Base-by-base conservation (phyloP, 2,329 filamentous ascomycete genomes). In the Ophiostoma novo-ulmi region DNA sequence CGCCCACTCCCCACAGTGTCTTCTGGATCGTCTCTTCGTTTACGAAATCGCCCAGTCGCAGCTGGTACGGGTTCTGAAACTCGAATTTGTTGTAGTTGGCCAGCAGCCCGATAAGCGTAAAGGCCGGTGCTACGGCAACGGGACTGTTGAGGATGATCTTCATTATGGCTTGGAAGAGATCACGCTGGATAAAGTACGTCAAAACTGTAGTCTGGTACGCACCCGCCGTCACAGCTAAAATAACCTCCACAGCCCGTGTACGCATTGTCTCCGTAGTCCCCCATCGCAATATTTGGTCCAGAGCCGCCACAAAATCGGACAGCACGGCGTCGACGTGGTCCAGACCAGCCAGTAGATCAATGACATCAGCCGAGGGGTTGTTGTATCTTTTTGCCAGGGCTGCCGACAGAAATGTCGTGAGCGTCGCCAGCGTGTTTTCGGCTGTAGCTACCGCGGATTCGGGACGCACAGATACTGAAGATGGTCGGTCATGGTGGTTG, bases 71-170 rank as follows among this genome's bases (percentile, higher is more conserved):
- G 75, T 99, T 99, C 78, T 97, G 94, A 71, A 96, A 94, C 80
- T 99, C 95, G 77, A 99, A 99, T 79, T 98, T 99, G 85, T 99
- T 98, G 85, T 98, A 98, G 81, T 98, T 99, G 74, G 92, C 91
- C 69, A 99, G 83, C 4, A 98, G 84, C 14, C 94, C 94, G 26
- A 97, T 84, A 11, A 98, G 85, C 17, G 90, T 87, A 75, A 97
- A 93, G 0, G 94, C 91, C 71, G 65, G 44, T 5, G 48, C 52
- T 3, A 31, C 52, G 20, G 20, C 6, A 35, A 85, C 84, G 72
- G 93, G 89, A 64, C 89, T 86, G 74, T 97, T 92, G 81, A 95
- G 91, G 72, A 96, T 88, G 78, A 93, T 91, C 91, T 76, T 36
- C 88, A 97, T 97, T 70, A 98, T 85, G 10, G 93, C 90, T 26